These are phyloP conservation scores for Corniculantispora saksenae DNA, from an alignment of 2,329 filamentous ascomycete genomes.

Conservation along the genomic window DNA sequence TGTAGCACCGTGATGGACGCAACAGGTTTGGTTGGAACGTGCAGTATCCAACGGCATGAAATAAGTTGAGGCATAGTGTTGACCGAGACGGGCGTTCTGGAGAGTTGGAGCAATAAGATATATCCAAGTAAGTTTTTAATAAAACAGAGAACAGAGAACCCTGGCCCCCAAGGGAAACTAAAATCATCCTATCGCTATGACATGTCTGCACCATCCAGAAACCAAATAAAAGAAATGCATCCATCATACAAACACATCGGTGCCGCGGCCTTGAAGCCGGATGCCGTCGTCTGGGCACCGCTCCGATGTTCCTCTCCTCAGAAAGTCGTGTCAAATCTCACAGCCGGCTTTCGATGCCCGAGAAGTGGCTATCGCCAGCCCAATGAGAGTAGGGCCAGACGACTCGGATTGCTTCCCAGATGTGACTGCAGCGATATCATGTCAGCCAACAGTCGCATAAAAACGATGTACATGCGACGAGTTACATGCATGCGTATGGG, in stretches of 20 bases:
- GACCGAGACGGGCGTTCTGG: no score
- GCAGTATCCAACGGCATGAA: no score
- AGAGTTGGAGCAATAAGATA: background rate
- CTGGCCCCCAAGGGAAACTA: background rate
- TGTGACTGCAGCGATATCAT: slow-evolving; percentile 60
- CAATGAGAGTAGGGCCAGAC: slow-evolving; percentile 91
- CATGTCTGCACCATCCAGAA: background rate
- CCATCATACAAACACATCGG: slow-evolving; percentile 13
- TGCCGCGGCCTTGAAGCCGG: background rate
- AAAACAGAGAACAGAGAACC: background rate
- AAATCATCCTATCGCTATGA: slow-evolving; percentile 17
- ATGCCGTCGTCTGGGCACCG: background rate
- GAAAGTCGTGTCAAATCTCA: slow-evolving; percentile 42
- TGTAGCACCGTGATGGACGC: background rate
- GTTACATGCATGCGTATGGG: background rate
- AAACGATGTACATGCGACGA: background rate
- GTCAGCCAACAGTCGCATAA: slow-evolving; percentile 31
- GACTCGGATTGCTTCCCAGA: slow-evolving; percentile 88
- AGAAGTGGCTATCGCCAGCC: slow-evolving; percentile 70
- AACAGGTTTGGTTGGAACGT: no score
- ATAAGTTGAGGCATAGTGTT: no score
- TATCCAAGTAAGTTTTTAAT: background rate
- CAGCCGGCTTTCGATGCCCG: slow-evolving; percentile 76
- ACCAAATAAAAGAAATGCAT: background rate
- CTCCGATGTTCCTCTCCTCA: background rate